Base-by-base conservation (phyloP, 1,284 basidiomycete genomes). In the Sporisorium scitamineum region DNA sequence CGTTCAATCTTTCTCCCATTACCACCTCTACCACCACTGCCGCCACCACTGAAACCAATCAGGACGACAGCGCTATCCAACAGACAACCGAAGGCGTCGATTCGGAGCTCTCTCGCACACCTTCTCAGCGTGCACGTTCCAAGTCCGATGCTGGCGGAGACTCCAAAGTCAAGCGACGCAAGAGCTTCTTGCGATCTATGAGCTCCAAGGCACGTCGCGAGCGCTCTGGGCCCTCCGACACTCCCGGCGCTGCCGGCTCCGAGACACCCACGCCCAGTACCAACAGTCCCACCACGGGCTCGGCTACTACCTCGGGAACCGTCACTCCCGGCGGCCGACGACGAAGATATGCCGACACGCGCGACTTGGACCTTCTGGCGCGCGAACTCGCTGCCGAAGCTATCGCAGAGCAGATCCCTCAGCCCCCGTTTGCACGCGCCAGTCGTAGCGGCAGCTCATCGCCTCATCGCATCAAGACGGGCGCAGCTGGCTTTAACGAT, bases 371-470 rank as follows among this genome's bases (percentile, higher is more conserved):
- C 31, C 50, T 81, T 27, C 47, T 81, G 16, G 79, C 79, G 3
- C 62, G 73, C 34, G 78, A 81, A 50, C 73, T 81, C 14, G 79
- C 80, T 4, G 79, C 76, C n/a, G 76, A 81, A 55, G 68, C 78
- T 10, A 67, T 77, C 41, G 72, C 68, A 22, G 70, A 70, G 31
- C 67, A 73, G 47, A 20, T 77, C 0, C 63, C 66, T 20, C 62
- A 73, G 41, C 67, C 66, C 26, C 70, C 70, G 16, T 77, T 73
- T 53, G 70, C 75, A 1, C 56, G 70, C 13, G 37, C 70, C 26
- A 73, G 70, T 34, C 75, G 59, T 24, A 77, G 75, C 37, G 75
- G 75, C 20, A 65, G 54, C 45, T 73, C 70, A 8, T 73, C 70
- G 13, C 75, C 75, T 18, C 63, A 67, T 26, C 72, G 72, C 24